Evolutionary conservation across 2,329 filamentous ascomycete species (phyloP).

Genomic region (Periglandula ipomoeae): DNA sequence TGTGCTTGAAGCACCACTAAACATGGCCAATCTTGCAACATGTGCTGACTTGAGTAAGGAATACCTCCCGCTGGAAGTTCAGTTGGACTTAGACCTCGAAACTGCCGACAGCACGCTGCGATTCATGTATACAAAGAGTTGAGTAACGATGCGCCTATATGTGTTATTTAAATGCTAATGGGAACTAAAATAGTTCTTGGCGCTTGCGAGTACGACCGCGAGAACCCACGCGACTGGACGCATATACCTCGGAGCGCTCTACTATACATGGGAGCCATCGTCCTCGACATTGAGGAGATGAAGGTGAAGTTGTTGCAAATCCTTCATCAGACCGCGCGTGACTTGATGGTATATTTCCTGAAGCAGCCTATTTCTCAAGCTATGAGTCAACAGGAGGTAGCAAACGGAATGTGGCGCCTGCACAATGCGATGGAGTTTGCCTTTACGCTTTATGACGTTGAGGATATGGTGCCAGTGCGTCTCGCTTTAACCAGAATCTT

Average conservation of each 20-base stretch:
- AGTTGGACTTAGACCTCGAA: slow-evolving; percentile 15
- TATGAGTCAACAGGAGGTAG: slow-evolving; percentile 13
- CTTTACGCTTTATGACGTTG: slow-evolving; percentile 13
- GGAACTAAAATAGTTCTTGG: slow-evolving; percentile 3
- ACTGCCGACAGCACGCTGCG: slow-evolving; percentile 22
- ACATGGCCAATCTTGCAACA: slow-evolving; percentile 1
- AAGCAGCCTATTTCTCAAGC: slow-evolving; percentile 8
- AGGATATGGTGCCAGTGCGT: slow-evolving; percentile 22
- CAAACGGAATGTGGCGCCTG: slow-evolving; percentile 17
- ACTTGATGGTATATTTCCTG: slow-evolving; percentile 15
- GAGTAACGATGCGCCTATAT: slow-evolving; percentile 7
- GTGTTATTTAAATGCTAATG: neutral
- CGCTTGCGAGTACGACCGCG: slow-evolving; percentile 16
- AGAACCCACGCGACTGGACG: slow-evolving; percentile 16
- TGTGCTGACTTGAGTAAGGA: slow-evolving; percentile 14
- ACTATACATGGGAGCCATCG: slow-evolving; percentile 22
- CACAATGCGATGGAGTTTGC: slow-evolving; percentile 21
- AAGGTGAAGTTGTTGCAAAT: slow-evolving; percentile 17
- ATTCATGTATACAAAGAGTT: slow-evolving; percentile 27
- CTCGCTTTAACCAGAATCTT: slow-evolving; percentile 22
- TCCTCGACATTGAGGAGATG: slow-evolving; percentile 20
- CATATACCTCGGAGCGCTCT: slow-evolving; percentile 24
- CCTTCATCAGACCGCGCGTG: slow-evolving; percentile 17
- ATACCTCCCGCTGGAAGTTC: slow-evolving; percentile 17
- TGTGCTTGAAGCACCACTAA: neutral